Conservation (phyloP, 371 early-diverging fungal species). For the Mucor sp. region DNA sequence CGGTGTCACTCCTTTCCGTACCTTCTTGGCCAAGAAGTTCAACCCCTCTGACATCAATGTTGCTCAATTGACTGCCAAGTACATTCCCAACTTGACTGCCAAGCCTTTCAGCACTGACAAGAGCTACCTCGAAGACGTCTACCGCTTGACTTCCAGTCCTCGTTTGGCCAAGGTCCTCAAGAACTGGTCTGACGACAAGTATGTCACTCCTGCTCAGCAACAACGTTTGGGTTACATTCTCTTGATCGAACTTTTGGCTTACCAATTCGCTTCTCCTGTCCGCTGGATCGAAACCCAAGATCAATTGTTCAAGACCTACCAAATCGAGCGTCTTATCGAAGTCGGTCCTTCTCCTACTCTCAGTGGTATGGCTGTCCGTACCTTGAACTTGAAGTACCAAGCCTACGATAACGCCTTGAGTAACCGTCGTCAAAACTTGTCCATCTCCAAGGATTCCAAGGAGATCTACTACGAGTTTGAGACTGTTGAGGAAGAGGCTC, state of each 20-base stretch:
- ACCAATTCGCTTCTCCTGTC: conserved; percentile 94
- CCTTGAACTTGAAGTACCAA: conserved; percentile 95
- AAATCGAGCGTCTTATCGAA: conserved; percentile 89
- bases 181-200: conserved; percentile 79
- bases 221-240: conserved; percentile 87
- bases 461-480: conserved; percentile 95
- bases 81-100: conserved; percentile 97
- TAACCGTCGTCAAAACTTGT: conserved; percentile 84
- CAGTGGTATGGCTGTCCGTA: conserved; percentile 92
- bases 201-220: conserved; percentile 72
- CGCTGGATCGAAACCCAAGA: conserved; percentile 99
- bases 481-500: conserved; percentile 48
- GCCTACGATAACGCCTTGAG: conserved; percentile 94
- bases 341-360: conserved; percentile 92
- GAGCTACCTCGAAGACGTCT: conserved; percentile 80
- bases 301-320: conserved; percentile 77
- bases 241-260: conserved; percentile 90
- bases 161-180: conserved; percentile 78
- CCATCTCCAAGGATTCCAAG: conserved; percentile 85
- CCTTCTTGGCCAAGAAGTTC: conserved; percentile 82
- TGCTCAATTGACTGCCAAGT: conserved; percentile 75
- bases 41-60: conserved; percentile 79
- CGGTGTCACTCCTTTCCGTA: conserved; percentile 93
- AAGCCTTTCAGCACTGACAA: conserved; percentile 82
- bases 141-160: conserved; percentile 73